Conservation (phyloP, 306 rosid genomes). For the Boehmeria nivea region DNA sequence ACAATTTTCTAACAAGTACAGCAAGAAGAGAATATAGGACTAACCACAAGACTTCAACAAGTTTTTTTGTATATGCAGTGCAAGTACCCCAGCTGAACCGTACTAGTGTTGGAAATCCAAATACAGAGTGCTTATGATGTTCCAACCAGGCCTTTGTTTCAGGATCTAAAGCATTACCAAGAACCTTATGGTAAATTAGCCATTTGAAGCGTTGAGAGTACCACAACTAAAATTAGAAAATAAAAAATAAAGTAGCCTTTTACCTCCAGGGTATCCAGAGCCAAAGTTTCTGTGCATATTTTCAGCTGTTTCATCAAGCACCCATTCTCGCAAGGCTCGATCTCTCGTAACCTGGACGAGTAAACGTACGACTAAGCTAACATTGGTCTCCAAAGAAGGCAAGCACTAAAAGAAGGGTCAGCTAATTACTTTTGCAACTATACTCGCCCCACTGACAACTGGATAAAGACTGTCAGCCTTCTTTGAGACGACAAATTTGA, state of each 20-base stretch:
- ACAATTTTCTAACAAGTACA: background rate
- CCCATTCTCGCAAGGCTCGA: constrained; percentile 71
- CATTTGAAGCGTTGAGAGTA: constrained; percentile 4
- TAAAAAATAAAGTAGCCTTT: constrained; percentile 15
- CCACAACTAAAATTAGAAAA: background rate
- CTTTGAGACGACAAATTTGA: constrained; percentile 92
- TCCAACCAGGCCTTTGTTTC: constrained; percentile 78
- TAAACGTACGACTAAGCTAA: constrained; percentile 9
- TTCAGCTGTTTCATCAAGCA: constrained; percentile 81
- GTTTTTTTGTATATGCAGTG: constrained; percentile 60
- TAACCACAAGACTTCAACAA: constrained; percentile 76
- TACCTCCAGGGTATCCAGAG: constrained; percentile 97
- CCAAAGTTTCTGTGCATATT: constrained; percentile 71
- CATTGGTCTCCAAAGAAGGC: background rate
- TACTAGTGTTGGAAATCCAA: constrained; percentile 90
- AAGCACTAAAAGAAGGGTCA: background rate
- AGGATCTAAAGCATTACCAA: constrained; percentile 55
- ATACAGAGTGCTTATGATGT: constrained; percentile 65
- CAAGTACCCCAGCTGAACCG: constrained; percentile 99
- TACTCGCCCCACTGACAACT: constrained; percentile 97
- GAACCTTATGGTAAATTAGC: constrained; percentile 2
- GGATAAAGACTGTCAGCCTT: constrained; percentile 98
- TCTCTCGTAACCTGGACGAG: constrained; percentile 78
- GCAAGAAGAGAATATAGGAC: constrained; percentile 18
- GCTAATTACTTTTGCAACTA: constrained; percentile 72